Conservation (phyloP, 73 alveolate genomes). For the Blepharisma japonicum region DNA sequence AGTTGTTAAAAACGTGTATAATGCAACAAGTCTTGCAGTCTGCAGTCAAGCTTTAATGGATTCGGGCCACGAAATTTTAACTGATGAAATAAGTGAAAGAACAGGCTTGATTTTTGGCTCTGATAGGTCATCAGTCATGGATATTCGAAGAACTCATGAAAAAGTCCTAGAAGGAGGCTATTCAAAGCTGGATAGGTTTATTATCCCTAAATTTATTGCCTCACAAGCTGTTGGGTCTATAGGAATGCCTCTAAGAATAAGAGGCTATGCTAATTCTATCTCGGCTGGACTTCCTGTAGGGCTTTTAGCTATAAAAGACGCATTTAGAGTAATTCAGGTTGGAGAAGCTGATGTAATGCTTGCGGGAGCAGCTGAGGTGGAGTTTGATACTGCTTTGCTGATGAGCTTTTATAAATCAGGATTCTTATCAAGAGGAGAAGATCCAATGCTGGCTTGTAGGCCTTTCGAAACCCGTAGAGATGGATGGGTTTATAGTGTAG, state of each 20-base stretch:
- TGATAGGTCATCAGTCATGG: conserved; percentile 42
- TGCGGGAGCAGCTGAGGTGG: conserved; percentile 29
- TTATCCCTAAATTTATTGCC: not conserved
- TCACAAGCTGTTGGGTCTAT: not conserved
- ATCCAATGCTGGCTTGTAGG: conserved; percentile 40
- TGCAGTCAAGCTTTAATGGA: conserved; percentile 47
- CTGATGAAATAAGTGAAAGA: conserved; percentile 28
- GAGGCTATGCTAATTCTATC: not conserved
- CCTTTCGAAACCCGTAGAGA: conserved; percentile 78
- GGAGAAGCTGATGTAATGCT: conserved; percentile 28
- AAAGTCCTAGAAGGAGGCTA: conserved; percentile 41
- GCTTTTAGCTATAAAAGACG: conserved; percentile 1
- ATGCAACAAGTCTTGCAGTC: not conserved
- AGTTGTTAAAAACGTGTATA: not conserved
- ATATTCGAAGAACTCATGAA: conserved; percentile 31
- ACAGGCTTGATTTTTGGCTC: conserved; percentile 35
- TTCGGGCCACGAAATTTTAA: conserved; percentile 20
- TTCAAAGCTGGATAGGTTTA: conserved; percentile 39
- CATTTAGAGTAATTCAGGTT: not conserved
- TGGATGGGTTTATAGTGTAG: conserved; percentile 73
- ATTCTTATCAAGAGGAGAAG: not conserved
- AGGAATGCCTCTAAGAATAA: not conserved
- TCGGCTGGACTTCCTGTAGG: conserved; percentile 25
- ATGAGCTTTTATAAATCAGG: conserved; percentile 21
- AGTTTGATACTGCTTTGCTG: conserved; percentile 5